Base-by-base conservation (phyloP, 352 stramenopile genomes). In the Phytophthora citrophthora region DNA sequence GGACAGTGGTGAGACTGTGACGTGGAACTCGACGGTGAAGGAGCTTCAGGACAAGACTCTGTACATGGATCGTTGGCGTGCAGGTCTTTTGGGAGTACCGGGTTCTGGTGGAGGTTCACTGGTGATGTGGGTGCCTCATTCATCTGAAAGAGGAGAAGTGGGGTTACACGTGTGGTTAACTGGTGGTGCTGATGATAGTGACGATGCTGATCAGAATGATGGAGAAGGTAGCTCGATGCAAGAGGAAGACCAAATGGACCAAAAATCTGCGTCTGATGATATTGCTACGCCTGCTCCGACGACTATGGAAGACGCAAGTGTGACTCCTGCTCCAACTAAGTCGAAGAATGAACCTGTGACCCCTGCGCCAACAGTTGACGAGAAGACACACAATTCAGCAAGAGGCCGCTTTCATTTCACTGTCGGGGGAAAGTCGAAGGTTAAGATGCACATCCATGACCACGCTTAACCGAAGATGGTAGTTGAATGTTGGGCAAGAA, bases 1-100 rank as follows among this genome's bases (percentile, higher is more conserved):
- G 13, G 62, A 57, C 7, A 74, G 64, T 15, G 77, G 77, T n/a
- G 18, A 54, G 29, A 86, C 58, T 1, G 68, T 72, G 47, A 45
- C 46, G 7, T 86, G 77, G 77, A 77, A 61, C 26, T 73, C 70
- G 41, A 72, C 49, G 0, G 66, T 86, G 23, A 51, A 64, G 12
- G 58, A 64, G 2, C 71, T 86, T 18, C 60, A 83, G 50, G 73
- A 83, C 50, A 79, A 82, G 51, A 85, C 72, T 7, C 8, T 87
- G 44, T 85, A 83, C 47, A 23, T 87, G 11, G 70, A 87, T 47
- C 77, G 77, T 34, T 87, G 72, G 75, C 77, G 75, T 10, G 73
- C 70, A 1, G 67, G 68, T 9, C 63, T 73, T 65, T 18, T 83
- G 5, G 55, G 53, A 3, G 45, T 87, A 5, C 62, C 70, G 0